A percentile compares a stretch with the other conserved stretches of the same genome.
phyloP scores from a whole-genome alignment of 1,284 basidiomycete genomes.

The Microbotryomycetes sp. region DNA sequence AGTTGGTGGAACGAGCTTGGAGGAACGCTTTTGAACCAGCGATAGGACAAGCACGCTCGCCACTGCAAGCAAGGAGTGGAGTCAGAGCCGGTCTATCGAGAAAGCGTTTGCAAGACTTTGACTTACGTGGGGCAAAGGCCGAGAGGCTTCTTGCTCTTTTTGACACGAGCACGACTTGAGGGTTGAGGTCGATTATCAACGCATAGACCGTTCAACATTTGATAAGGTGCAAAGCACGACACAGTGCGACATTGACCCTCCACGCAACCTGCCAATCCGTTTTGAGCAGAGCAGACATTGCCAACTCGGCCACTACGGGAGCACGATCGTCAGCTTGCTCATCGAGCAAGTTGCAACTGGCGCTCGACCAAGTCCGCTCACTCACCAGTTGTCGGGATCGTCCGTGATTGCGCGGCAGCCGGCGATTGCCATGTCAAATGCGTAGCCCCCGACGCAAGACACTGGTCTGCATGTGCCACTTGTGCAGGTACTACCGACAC shows the following conservation, averaged over 20 bases:
- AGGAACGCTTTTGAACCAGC: not conserved
- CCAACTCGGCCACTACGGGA: not conserved
- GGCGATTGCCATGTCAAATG: constrained; percentile 11
- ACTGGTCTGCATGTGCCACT: constrained; percentile 13
- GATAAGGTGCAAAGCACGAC: constrained; percentile 7
- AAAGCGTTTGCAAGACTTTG: not conserved
- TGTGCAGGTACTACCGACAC: constrained; percentile 17
- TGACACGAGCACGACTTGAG: not conserved
- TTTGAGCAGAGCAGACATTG: constrained; percentile 6
- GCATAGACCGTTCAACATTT: not conserved
- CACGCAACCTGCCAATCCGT: not conserved
- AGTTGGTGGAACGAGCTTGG: not conserved
- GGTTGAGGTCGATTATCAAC: not conserved
- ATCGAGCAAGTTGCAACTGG: too few relatives aligned
- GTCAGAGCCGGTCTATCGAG: not conserved
- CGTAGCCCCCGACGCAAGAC: constrained; percentile 23
- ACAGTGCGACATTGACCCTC: not conserved
- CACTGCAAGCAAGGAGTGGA: not conserved
- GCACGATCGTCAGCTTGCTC: too few relatives aligned
- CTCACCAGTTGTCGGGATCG: constrained; percentile 21
- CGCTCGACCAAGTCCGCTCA: not conserved
- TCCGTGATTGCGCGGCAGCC: constrained; percentile 10
- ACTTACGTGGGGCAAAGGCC: not conserved
- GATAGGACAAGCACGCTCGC: constrained; percentile 9
- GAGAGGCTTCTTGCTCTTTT: not conserved